These are phyloP conservation scores for Pseudozyma hubeiensis DNA, from an alignment of 1,284 basidiomycete genomes.

Conservation along the genomic window DNA sequence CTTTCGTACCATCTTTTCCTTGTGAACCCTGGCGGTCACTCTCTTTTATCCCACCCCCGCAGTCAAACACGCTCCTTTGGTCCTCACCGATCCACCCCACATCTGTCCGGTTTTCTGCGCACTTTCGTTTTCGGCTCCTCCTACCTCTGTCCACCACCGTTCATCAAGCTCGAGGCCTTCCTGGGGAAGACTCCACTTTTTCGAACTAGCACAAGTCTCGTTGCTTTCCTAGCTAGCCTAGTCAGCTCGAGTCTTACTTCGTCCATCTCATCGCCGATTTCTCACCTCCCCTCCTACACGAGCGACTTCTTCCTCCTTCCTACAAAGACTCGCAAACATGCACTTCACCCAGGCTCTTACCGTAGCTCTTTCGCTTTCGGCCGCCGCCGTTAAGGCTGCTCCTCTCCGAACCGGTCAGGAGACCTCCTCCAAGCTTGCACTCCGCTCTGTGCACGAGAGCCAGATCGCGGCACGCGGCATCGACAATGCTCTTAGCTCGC, in stretches of 20 bases:
- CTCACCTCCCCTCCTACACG: slow-evolving; percentile 3
- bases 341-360: slow-evolving; percentile 53
- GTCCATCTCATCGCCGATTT: neutral
- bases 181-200: slow-evolving; percentile 33
- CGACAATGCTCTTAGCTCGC: slow-evolving; percentile 26
- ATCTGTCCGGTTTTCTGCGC: slow-evolving; percentile 17
- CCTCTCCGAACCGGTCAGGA: slow-evolving; percentile 24
- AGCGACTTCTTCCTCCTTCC: neutral
- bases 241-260: slow-evolving; percentile 15
- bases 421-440: slow-evolving; percentile 17
- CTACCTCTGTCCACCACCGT: neutral
- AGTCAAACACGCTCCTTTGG: slow-evolving; percentile 21
- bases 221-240: slow-evolving; percentile 37
- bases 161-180: slow-evolving; percentile 16
- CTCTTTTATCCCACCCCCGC: slow-evolving; percentile 1
- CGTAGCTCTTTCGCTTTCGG: slow-evolving; percentile 50
- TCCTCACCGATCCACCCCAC: neutral
- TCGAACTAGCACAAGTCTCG: slow-evolving; percentile 13
- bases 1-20: slow-evolving; percentile 24
- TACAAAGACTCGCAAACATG: slow-evolving; percentile 19
- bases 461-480: slow-evolving; percentile 29
- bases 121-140: slow-evolving; percentile 2
- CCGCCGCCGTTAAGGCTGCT: slow-evolving; percentile 42
- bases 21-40: slow-evolving; percentile 57
- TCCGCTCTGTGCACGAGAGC: slow-evolving; percentile 27